Evolutionary conservation across 2,329 filamentous ascomycete species (phyloP).

Genomic region (Arthrobotrys sphaeroides): DNA sequence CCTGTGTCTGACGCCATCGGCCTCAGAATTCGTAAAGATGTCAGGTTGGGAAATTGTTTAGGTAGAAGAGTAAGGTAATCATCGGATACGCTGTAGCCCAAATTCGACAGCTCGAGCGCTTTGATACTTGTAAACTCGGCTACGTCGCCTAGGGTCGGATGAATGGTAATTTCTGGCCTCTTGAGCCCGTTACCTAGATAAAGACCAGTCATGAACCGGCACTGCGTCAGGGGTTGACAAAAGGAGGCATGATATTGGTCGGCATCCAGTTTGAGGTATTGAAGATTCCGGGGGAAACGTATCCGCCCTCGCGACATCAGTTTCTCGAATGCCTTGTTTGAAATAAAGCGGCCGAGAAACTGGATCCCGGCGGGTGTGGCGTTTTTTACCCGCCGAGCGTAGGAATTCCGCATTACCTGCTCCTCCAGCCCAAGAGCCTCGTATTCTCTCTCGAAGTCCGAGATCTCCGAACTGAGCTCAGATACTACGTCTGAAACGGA

Average conservation of each 20-base stretch:
- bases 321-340: background rate
- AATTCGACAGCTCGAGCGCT: background rate
- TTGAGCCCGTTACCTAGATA: too few species aligned
- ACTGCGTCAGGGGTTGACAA: background rate
- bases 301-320: background rate
- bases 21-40: too few species aligned
- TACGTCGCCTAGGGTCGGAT: too few species aligned
- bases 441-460: too few species aligned
- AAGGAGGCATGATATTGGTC: background rate
- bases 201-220: background rate
- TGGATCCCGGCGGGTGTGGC: too few species aligned
- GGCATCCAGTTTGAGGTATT: background rate
- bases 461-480: too few species aligned
- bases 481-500: too few species aligned
- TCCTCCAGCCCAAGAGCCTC: too few species aligned
- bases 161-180: too few species aligned
- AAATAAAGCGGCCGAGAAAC: background rate
- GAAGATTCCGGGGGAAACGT: background rate
- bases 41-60: background rate
- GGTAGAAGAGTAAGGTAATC: background rate
- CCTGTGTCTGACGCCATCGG: background rate
- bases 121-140: background rate
- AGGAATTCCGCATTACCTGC: too few species aligned
- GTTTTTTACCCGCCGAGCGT: too few species aligned
- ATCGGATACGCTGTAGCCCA: too few species aligned